Conservation (phyloP, 2,329 filamentous ascomycete species). For the Hyphodiscus sp. region DNA sequence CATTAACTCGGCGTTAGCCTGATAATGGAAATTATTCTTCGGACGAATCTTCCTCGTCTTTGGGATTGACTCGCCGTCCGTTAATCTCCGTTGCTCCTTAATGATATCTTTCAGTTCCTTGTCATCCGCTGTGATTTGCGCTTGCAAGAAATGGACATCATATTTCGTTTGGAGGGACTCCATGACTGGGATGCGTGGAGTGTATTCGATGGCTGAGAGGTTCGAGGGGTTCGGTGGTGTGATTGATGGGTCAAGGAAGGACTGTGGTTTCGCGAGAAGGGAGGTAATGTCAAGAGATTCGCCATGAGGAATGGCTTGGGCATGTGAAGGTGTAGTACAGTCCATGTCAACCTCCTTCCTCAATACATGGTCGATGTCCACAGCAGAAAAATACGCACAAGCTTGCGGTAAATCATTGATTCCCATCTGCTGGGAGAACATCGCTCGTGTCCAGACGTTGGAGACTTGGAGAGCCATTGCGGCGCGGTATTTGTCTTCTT, state of each 20-base stretch:
- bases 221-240: slow-evolving; percentile 49
- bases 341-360: slow-evolving; percentile 98
- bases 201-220: slow-evolving; percentile 60
- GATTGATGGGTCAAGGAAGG: slow-evolving; percentile 61
- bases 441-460: slow-evolving; percentile 93
- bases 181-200: slow-evolving; percentile 73
- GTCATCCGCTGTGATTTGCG: slow-evolving; percentile 74
- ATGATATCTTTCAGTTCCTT: slow-evolving; percentile 68
- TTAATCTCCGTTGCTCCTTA: slow-evolving; percentile 38
- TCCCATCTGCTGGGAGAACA: slow-evolving; percentile 95
- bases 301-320: slow-evolving; percentile 69
- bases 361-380: slow-evolving; percentile 93
- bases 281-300: slow-evolving; percentile 77
- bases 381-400: slow-evolving; percentile 91
- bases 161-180: slow-evolving; percentile 48
- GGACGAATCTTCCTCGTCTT: not conserved
- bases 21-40: not conserved
- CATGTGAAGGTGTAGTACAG: slow-evolving; percentile 86
- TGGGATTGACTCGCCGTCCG: not conserved
- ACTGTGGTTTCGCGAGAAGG: slow-evolving; percentile 64
- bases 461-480: slow-evolving; percentile 91
- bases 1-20: not conserved
- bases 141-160: slow-evolving; percentile 62
- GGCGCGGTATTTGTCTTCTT: slow-evolving; percentile 78
- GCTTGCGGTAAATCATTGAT: slow-evolving; percentile 92